Evolutionary conservation across 2,329 filamentous ascomycete species (phyloP), one percentile per base, ranked within the genome.

Genomic region (Xylariaceae sp.): DNA sequence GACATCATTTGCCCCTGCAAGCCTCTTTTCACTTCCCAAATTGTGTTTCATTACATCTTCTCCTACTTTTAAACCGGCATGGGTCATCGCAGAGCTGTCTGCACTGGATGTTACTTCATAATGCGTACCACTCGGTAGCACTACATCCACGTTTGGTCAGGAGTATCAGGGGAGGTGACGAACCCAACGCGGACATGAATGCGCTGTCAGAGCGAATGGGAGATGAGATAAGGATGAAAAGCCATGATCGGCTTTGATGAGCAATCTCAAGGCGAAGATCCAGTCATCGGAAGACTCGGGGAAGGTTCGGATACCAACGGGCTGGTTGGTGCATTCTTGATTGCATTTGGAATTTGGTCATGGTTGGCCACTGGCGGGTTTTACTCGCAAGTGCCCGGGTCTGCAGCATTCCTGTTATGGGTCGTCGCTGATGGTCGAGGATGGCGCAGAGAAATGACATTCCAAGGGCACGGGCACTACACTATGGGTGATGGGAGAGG

Each of bases 11-110:
- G 49, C 58, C 63, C 59, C 32, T 45, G 57, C 44, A 50, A 50
- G 49, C 48, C 60, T 65, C 44, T 59, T 50, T 54, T 59, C 58
- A 48, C 42, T 62, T 61, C 54, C 54, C 50, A 56, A 61, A 60
- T 50, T 65, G 59, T 65, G 56, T 66, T 68, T 61, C 57, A 60
- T 57, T 54, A 63, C 56, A 52, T 65, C 61, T 59, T 55, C 57
- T 58, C 57, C 44, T 47, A 42, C 54, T 57, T 60, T 51, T 52
- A 42, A 14, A 37, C 32, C 45, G 46, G 54, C 55, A 59, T 32
- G 53, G 57, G 50, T 52, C 52, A 52, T 54, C 49, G 46, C 45
- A 47, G 45, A 42, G 52, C 48, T 60, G 45, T 56, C 52, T 23
- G 50, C 19, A 44, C 51, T 50, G 56, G 56, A 57, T 41, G 42